A percentile compares a stretch with the other conserved stretches of the same genome.
phyloP scores from a whole-genome alignment of 2,329 filamentous ascomycete species.

The Fusarium subglutinans region DNA sequence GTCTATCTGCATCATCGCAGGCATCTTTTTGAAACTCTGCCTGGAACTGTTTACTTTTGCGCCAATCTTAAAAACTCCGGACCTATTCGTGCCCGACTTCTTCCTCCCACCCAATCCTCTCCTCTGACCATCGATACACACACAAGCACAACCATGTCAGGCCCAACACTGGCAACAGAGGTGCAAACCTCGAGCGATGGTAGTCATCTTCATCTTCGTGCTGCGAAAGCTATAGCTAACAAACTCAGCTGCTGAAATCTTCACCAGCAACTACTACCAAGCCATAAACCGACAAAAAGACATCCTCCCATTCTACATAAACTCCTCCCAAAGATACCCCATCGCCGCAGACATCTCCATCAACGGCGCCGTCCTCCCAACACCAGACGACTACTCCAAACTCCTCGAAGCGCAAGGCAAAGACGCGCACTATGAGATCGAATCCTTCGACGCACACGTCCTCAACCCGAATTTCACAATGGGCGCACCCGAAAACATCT shows the following conservation, averaged over 20 bases:
- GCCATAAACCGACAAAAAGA: constrained; percentile 72
- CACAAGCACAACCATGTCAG: constrained; percentile 43
- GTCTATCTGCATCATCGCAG: constrained; percentile 15
- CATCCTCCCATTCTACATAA: constrained; percentile 77
- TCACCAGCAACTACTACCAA: constrained; percentile 79
- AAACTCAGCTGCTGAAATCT: constrained; percentile 71
- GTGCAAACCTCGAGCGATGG: constrained; percentile 59
- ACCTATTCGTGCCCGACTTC: neutral
- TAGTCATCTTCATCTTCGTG: constrained; percentile 26
- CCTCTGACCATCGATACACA: neutral
- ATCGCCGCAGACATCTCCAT: constrained; percentile 77
- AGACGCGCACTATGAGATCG: constrained; percentile 73
- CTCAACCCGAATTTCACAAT: constrained; percentile 73
- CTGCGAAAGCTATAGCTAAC: constrained; percentile 15
- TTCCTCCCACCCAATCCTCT: neutral
- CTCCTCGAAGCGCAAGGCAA: constrained; percentile 72
- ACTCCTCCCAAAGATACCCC: constrained; percentile 61
- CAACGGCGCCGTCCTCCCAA: constrained; percentile 76
- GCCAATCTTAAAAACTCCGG: constrained; percentile 21
- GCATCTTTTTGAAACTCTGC: constrained; percentile 22
- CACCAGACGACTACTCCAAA: constrained; percentile 71
- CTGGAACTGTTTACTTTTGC: constrained; percentile 31
- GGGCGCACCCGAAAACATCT: constrained; percentile 61
- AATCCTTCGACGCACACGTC: constrained; percentile 80
- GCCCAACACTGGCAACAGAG: constrained; percentile 54